Conservation (phyloP, 768 basidiomycete genomes). For the Chalciporus chontae region DNA sequence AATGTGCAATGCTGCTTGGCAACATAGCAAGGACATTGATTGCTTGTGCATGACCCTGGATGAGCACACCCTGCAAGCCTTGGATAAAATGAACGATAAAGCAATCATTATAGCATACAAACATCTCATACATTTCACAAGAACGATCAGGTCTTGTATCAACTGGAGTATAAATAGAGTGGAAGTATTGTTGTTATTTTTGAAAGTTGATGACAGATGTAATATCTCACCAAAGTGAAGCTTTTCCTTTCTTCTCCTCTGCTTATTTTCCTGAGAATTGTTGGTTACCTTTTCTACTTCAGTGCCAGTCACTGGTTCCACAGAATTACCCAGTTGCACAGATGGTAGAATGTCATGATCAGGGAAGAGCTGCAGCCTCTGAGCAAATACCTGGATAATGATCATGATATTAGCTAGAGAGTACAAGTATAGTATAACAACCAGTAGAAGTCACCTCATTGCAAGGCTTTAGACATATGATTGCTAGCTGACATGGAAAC, state of each 20-base stretch:
- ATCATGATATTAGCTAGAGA: not conserved
- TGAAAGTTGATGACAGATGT: not conserved
- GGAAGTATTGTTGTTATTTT: not conserved
- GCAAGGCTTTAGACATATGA: conserved; percentile 46
- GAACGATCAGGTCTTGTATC: not conserved
- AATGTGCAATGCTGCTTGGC: conserved; percentile 41
- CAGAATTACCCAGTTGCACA: not conserved
- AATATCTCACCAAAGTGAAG: conserved; percentile 15
- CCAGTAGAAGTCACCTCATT: conserved; percentile 33
- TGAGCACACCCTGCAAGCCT: conserved; percentile 44
- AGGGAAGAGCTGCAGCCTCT: conserved; percentile 18
- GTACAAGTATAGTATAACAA: not conserved
- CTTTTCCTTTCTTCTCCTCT: not conserved
- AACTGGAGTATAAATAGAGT: conserved; percentile 5
- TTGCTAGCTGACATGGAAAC: conserved; percentile 47
- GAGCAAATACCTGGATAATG: conserved; percentile 15
- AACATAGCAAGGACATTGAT: conserved; percentile 39
- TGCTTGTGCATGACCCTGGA: conserved; percentile 42
- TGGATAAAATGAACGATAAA: not conserved
- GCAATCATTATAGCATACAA: not conserved
- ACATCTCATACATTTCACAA: conserved; percentile 14
- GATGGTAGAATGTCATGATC: conserved; percentile 17
- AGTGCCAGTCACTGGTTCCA: not conserved
- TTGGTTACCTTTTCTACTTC: not conserved
- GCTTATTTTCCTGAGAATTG: conserved; percentile 2